Evolutionary conservation across 306 rosid genomes (phyloP).

Genomic region (Citrullus amarus): DNA sequence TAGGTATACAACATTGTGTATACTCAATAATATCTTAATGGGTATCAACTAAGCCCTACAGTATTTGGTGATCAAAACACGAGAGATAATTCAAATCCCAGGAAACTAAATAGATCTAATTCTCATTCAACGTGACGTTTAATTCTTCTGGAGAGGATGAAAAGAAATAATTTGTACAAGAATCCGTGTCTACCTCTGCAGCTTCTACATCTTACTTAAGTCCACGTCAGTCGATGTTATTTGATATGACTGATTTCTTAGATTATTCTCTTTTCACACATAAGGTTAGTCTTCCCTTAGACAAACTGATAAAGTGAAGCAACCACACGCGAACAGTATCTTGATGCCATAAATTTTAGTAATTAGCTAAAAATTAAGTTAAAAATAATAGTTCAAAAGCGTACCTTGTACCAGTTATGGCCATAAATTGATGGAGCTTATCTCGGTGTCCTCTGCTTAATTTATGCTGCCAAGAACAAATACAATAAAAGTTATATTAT

Average conservation of each 20-base stretch:
- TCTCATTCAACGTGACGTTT: neutral
- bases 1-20: neutral
- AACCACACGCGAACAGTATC: neutral
- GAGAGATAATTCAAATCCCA: neutral
- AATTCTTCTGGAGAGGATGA: neutral
- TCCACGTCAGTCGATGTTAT: neutral
- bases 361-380: slow-evolving; percentile 5
- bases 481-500: neutral
- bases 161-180: neutral
- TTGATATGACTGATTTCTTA: neutral
- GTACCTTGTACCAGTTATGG: slow-evolving; percentile 92
- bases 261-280: neutral
- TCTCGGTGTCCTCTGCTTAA: slow-evolving; percentile 90
- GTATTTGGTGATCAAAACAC: neutral
- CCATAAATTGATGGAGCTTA: slow-evolving; percentile 86
- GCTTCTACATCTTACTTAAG: neutral
- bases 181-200: neutral
- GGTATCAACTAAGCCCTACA: neutral
- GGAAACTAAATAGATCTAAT: neutral
- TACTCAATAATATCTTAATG: neutral
- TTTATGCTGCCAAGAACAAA: slow-evolving; percentile 51
- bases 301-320: neutral
- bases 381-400: neutral
- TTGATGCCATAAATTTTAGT: neutral
- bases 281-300: neutral